phyloP scores from a whole-genome alignment of 768 basidiomycete species.

The Leccinellum luteum region DNA sequence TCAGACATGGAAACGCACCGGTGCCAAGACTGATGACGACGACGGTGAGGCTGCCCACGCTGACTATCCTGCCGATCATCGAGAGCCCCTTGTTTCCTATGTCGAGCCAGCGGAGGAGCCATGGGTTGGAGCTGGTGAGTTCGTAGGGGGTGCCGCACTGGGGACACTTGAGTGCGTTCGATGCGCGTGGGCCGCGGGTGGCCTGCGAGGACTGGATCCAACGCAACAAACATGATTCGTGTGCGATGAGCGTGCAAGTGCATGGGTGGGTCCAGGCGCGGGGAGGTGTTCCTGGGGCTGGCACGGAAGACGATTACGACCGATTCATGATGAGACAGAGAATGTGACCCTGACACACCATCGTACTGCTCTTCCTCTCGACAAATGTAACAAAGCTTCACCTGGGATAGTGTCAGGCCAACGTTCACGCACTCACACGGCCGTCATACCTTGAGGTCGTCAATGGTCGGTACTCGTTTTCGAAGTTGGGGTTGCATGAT shows the following conservation, averaged over 20 bases:
- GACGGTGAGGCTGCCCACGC: constrained; percentile 47
- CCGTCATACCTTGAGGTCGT: constrained; percentile 31
- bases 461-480: constrained; percentile 30
- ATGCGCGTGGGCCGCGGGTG: constrained; percentile 43
- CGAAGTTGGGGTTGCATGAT: constrained; percentile 23
- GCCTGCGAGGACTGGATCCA: constrained; percentile 77
- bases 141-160: constrained; percentile 70
- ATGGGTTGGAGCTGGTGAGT: constrained; percentile 62
- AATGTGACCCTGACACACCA: constrained; percentile 19
- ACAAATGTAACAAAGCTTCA: constrained; percentile 82
- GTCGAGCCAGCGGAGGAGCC: constrained; percentile 49
- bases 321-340: neutral
- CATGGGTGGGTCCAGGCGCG: constrained; percentile 77
- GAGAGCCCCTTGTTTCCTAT: constrained; percentile 49
- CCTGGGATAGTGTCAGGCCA: constrained; percentile 29
- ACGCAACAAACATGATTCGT: constrained; percentile 73
- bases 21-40: constrained; percentile 56
- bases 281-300: constrained; percentile 48
- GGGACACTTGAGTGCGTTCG: constrained; percentile 74
- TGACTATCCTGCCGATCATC: constrained; percentile 50
- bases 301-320: neutral
- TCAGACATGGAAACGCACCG: constrained; percentile 41
- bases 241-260: constrained; percentile 75
- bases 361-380: constrained; percentile 65
- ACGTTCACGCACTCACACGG: neutral